Evolutionary conservation across 208 protist species (phyloP).

Genomic region (Phytomonas sp.): DNA sequence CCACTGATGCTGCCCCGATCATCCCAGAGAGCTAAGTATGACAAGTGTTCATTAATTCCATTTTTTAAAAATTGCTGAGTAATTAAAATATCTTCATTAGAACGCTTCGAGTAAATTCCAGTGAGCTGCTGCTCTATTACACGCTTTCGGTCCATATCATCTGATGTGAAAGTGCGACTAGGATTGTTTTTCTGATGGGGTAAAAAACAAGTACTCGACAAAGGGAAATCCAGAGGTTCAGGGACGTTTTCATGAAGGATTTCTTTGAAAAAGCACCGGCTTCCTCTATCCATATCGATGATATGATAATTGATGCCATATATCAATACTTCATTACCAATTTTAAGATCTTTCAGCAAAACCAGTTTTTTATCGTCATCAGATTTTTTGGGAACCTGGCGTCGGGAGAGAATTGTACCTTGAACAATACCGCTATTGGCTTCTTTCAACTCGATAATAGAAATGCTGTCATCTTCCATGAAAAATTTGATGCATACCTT

Average conservation of each 20-base stretch:
- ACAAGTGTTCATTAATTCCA: conserved; percentile 81
- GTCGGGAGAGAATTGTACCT: conserved; percentile 59
- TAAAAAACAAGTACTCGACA: conserved; percentile 25
- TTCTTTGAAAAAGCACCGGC: conserved; percentile 58
- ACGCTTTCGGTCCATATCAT: conserved; percentile 84
- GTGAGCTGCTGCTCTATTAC: conserved; percentile 75
- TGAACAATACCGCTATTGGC: conserved; percentile 77
- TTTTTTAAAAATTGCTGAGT: conserved; percentile 84
- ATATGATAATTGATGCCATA: conserved; percentile 70
- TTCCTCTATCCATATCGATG: conserved; percentile 75
- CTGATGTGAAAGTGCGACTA: conserved; percentile 52
- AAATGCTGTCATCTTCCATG: conserved; percentile 69
- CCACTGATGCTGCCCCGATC: conserved; percentile 74
- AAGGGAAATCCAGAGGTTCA: conserved; percentile 24
- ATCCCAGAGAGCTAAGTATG: conserved; percentile 84
- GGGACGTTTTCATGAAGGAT: conserved; percentile 37
- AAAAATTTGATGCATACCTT: conserved; percentile 75
- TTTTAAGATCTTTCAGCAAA: conserved; percentile 57
- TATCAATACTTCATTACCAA: conserved; percentile 58
- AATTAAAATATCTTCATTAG: conserved; percentile 74
- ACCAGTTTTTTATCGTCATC: conserved; percentile 37
- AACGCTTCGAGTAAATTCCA: conserved; percentile 84
- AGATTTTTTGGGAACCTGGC: conserved; percentile 53
- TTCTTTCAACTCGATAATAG: conserved; percentile 52
- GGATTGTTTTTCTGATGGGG: conserved; percentile 16